A percentile compares a stretch with the other conserved stretches of the same genome.
These are phyloP conservation scores for Suhomyces yuchorum DNA, from an alignment of 1,139 yeast species.

Conservation along the genomic window DNA sequence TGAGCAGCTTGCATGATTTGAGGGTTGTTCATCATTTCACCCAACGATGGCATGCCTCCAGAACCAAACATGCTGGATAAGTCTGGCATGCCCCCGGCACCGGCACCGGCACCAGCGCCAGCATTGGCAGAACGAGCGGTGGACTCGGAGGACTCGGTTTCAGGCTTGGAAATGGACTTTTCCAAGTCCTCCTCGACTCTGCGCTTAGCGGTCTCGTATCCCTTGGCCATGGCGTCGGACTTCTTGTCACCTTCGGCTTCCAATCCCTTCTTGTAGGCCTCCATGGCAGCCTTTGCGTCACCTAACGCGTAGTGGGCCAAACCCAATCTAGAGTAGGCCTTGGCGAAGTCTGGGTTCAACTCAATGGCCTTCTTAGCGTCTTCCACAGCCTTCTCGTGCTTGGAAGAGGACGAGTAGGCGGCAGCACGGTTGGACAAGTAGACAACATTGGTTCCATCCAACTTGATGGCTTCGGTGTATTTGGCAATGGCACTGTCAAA, in stretches of 20 bases:
- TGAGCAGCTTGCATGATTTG: slow-evolving; percentile 92
- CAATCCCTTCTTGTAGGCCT: slow-evolving; percentile 86
- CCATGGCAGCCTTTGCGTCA: slow-evolving; percentile 83
- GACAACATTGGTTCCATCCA: slow-evolving; percentile 68
- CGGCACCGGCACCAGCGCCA: slow-evolving; percentile 46
- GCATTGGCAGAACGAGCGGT: slow-evolving; percentile 16
- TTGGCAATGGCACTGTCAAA: slow-evolving; percentile 69
- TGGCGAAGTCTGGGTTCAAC: slow-evolving; percentile 77
- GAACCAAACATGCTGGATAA: slow-evolving; percentile 59
- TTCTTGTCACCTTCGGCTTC: slow-evolving; percentile 84
- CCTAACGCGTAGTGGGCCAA: slow-evolving; percentile 90
- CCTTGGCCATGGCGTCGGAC: slow-evolving; percentile 89
- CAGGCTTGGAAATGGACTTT: slow-evolving; percentile 36
- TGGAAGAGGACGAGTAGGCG: slow-evolving; percentile 78
- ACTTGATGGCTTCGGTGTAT: slow-evolving; percentile 80
- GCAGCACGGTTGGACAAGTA: slow-evolving; percentile 95
- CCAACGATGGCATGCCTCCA: slow-evolving; percentile 58
- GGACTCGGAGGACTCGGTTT: slow-evolving; percentile 28
- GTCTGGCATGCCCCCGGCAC: slow-evolving; percentile 74
- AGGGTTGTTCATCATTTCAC: slow-evolving; percentile 81
- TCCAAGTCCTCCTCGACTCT: slow-evolving; percentile 77
- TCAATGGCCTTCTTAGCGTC: slow-evolving; percentile 85
- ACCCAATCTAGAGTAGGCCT: slow-evolving; percentile 94
- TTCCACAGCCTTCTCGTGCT: slow-evolving; percentile 74
- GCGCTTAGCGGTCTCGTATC: slow-evolving; percentile 89